Percentiles rank a stretch among this genome's conserved stretches.
Evolutionary conservation across 768 basidiomycete species (phyloP).

Genomic region (Naematelia encephala): DNA sequence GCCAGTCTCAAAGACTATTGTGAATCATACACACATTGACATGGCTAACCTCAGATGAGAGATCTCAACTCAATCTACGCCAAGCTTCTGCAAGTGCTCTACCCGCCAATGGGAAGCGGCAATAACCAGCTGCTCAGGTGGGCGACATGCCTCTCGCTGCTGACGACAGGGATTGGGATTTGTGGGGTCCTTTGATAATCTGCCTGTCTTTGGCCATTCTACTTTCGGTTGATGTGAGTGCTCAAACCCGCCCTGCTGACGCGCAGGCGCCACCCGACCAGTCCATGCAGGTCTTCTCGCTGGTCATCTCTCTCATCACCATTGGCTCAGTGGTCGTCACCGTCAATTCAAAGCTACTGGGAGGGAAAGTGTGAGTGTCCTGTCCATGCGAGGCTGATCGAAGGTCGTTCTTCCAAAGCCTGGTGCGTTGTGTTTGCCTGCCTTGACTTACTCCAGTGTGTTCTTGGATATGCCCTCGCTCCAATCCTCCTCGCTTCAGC

Average conservation of each 20-base stretch:
- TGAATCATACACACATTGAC: slow-evolving; percentile 52
- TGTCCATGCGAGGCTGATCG: slow-evolving; percentile 6
- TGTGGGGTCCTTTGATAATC: slow-evolving; percentile 86
- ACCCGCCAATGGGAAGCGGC: slow-evolving; percentile 67
- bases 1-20: slow-evolving; percentile 82
- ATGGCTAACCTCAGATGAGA: slow-evolving; percentile 60
- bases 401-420: slow-evolving; percentile 94
- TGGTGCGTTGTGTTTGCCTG: slow-evolving; percentile 49
- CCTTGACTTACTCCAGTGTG: slow-evolving; percentile 56
- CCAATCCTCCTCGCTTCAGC: slow-evolving; percentile 88
- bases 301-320: slow-evolving; percentile 88
- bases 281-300: slow-evolving; percentile 83
- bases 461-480: slow-evolving; percentile 90
- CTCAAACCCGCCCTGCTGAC: slow-evolving; percentile 54
- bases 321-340: slow-evolving; percentile 87
- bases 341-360: slow-evolving; percentile 77
- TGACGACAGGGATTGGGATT: slow-evolving; percentile 80
- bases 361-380: slow-evolving; percentile 52
- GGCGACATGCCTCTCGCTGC: slow-evolving; percentile 1
- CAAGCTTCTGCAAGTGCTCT: slow-evolving; percentile 89
- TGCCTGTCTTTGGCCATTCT: slow-evolving; percentile 39
- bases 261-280: slow-evolving; percentile 75
- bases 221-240: slow-evolving; percentile 38
- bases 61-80: slow-evolving; percentile 86
- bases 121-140: slow-evolving; percentile 79